phyloP scores from a whole-genome alignment of 768 basidiomycete genomes.

The Pholiota conissans region DNA sequence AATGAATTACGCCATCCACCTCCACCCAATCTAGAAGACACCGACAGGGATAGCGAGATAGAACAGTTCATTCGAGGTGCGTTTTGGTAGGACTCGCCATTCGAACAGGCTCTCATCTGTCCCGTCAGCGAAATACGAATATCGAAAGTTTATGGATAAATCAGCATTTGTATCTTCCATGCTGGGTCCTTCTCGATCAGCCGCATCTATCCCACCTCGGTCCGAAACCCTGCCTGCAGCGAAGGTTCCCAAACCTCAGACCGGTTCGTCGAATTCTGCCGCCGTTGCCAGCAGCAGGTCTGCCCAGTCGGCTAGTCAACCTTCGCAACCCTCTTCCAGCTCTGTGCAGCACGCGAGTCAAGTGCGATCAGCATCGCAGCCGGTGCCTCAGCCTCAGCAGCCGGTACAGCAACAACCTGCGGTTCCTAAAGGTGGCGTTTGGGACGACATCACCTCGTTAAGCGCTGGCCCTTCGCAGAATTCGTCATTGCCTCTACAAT shows the following conservation, averaged over 20 bases:
- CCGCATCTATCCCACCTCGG: constrained; percentile 24
- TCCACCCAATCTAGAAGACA: constrained; percentile 75
- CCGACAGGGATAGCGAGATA: constrained; percentile 84
- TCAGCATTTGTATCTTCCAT: constrained; percentile 46
- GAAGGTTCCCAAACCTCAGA: constrained; percentile 1
- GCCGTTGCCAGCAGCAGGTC: not conserved
- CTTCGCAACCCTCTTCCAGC: constrained; percentile 10
- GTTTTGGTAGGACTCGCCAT: constrained; percentile 15
- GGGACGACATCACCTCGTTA: constrained; percentile 1
- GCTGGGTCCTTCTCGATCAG: constrained; percentile 43
- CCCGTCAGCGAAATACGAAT: constrained; percentile 73
- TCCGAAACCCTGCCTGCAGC: constrained; percentile 16
- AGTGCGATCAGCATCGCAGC: constrained; percentile 16
- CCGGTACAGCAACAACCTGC: constrained; percentile 13
- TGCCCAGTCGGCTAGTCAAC: constrained; percentile 12
- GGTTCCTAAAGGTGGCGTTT: constrained; percentile 1
- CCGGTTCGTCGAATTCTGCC: constrained; percentile 3
- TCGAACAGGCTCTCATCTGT: constrained; percentile 1
- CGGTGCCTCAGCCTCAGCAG: constrained; percentile 26
- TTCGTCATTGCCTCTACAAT: constrained; percentile 6
- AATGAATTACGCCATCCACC: constrained; percentile 83
- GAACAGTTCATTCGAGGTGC: constrained; percentile 88
- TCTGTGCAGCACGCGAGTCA: constrained; percentile 9
- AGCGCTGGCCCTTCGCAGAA: constrained; percentile 1
- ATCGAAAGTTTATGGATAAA: constrained; percentile 62